A percentile compares a stretch with the other conserved stretches of the same genome.
Evolutionary conservation across 2,329 filamentous ascomycete species (phyloP).

Genomic region (Apiospora saccharicola): DNA sequence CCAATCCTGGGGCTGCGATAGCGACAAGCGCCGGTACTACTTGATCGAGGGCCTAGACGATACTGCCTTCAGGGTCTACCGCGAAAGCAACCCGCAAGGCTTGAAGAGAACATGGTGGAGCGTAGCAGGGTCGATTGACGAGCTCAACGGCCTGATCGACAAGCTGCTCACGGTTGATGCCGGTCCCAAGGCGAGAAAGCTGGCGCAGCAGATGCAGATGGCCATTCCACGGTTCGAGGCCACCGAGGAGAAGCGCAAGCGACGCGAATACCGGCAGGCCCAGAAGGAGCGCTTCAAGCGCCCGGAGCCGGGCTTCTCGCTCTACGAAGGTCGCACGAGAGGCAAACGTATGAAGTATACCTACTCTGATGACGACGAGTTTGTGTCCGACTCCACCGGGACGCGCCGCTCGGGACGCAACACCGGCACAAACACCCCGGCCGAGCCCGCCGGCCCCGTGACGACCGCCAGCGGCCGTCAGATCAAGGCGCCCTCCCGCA

Average conservation of each 20-base stretch:
- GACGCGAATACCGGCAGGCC: slow-evolving; percentile 87
- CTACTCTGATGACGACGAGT: slow-evolving; percentile 86
- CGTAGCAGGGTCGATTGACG: slow-evolving; percentile 88
- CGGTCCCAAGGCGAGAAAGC: slow-evolving; percentile 78
- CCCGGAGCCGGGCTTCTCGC: slow-evolving; percentile 86
- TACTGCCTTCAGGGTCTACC: slow-evolving; percentile 91
- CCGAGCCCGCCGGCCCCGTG: slow-evolving; percentile 67
- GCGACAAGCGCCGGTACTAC: slow-evolving; percentile 91
- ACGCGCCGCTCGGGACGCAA: slow-evolving; percentile 76
- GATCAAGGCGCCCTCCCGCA: slow-evolving; percentile 72
- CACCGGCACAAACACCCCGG: slow-evolving; percentile 75
- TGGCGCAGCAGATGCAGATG: slow-evolving; percentile 78
- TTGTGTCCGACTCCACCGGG: slow-evolving; percentile 67
- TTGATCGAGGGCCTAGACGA: slow-evolving; percentile 93
- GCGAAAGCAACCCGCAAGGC: slow-evolving; percentile 85
- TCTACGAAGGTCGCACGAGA: slow-evolving; percentile 95
- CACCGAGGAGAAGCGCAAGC: slow-evolving; percentile 94
- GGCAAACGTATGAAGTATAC: slow-evolving; percentile 98
- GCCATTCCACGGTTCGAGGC: slow-evolving; percentile 92
- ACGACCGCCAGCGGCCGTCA: slow-evolving; percentile 89
- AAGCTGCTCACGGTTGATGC: slow-evolving; percentile 81
- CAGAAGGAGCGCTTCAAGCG: slow-evolving; percentile 88
- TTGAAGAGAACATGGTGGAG: slow-evolving; percentile 88
- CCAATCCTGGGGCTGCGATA: slow-evolving; percentile 89
- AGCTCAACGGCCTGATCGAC: slow-evolving; percentile 76